Evolutionary conservation across 257 asterid species (phyloP), one percentile per base, ranked within the genome.

Genomic region (Petunia axillaris): DNA sequence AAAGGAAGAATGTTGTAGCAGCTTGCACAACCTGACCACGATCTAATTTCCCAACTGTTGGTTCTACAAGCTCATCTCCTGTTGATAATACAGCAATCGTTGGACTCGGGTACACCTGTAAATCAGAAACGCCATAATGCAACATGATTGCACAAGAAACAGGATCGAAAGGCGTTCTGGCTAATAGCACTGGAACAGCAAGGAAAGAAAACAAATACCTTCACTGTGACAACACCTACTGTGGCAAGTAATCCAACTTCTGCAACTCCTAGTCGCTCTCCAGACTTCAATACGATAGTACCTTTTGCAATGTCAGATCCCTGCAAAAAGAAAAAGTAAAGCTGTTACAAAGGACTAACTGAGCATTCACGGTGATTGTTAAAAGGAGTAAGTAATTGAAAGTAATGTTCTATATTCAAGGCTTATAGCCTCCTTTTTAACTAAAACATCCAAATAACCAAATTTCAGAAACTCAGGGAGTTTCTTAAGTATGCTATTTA

Each of bases 21-120:
- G 75, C 54, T 83, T 76, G 68, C 58, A 75, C 73, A 88, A 95
- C 99, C 98, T 95, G 97, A 54, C 99, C 99, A 84, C 90, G 94
- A 75, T 80, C 84, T 84, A 95, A 86, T 81, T 86, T 79, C 84
- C 78, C 87, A 57, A 53, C 78, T 37, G 85, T 79, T 67, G 97
- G 97, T 83, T 95, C 99, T 77, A 88, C 99, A 76, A 95, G 97
- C 87, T 95, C 99, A 85, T 95, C 98, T 6, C 98, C 99, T 4
- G 98, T 93, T 63, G 99, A 95, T 77, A 93, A 89, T 85, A 95
- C 93, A 3, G 90, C 98, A 89, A 95, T 84, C 83, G 86, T 89
- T 0, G 99, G 97, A 68, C 87, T 79, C 10, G 91, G 94, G 85
- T 87, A 92, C 40, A 93, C 97, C 98, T 95, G 84, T 15, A 80